Base-by-base conservation (phyloP, 257 asterid genomes). In the Knoxia roxburghii region DNA sequence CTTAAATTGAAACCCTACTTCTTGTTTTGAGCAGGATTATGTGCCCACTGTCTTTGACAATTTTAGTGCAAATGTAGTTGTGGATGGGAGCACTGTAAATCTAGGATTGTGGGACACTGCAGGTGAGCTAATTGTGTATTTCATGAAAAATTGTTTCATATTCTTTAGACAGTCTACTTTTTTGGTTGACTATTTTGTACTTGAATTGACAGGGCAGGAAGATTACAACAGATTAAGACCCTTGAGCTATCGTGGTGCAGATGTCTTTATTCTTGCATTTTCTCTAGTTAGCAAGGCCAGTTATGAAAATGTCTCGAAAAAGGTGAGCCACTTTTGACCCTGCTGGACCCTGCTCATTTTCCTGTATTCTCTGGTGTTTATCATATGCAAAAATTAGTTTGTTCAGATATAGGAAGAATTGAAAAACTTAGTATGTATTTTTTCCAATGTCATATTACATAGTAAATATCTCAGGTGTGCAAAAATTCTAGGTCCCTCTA, bases 41-140 rank as follows among this genome's bases (percentile, higher is more conserved):
- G 96, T 89, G 75, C 98, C 98, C 39, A 91, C 96, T 37, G 95
- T 91, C 15, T 89, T 90, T 59, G 97, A 88, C 87, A 90, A 90
- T 69, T 90, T 90, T 79, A 90, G 96, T 51, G 97, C 97, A 67
- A 86, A 84, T 41, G 95, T 90, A 53, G 87, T 80, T 62, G 97
- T 88, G 76, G 95, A 86, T 73, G 97, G 96, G 67, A 88, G 77
- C 89, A 86, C 88, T 24, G 91, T 90, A 46, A 90, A 85, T 76
- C 80, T 91, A 21, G 95, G 94, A 23, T 65, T 88, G 64, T 91
- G 96, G 96, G 98, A 89, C 74, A 91, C 98, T 73, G 98, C 98
- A 67, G 96, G 98, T 85, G 71, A 70, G 30, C 29, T 59, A 0
- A 40, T 68, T 66, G 49, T 40, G 64, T 65, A 20, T 69, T 37